Evolutionary conservation across 208 protist species (phyloP).

Genomic region (Tritrichomonas foetus): DNA sequence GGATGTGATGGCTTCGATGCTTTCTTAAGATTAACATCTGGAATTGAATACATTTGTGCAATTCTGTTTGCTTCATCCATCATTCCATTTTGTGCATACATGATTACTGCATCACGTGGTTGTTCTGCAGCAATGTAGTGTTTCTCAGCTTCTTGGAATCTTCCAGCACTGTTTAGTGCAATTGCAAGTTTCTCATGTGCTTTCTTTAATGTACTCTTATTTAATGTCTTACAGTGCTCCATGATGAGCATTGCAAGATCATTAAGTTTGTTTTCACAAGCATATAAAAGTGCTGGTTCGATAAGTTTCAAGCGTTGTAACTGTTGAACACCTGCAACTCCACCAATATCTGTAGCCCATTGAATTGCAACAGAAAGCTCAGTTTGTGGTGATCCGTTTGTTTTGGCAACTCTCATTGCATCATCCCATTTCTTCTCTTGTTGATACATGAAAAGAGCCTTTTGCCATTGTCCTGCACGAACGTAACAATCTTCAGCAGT

Average conservation of each 20-base stretch:
- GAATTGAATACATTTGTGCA: background rate
- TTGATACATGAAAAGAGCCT: slow-evolving; percentile 13
- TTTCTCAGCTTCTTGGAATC: background rate
- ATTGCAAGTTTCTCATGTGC: background rate
- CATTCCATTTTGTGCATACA: slow-evolving; percentile 20
- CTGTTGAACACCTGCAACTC: background rate
- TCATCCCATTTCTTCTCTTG: slow-evolving; percentile 33
- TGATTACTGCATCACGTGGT: background rate
- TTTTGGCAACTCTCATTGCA: background rate
- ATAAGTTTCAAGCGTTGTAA: background rate
- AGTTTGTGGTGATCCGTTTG: background rate
- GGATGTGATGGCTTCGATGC: background rate
- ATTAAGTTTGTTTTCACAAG: background rate
- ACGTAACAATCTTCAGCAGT: background rate
- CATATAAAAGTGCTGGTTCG: background rate
- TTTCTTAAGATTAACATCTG: background rate
- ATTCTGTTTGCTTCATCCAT: background rate
- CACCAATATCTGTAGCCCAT: background rate
- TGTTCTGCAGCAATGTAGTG: background rate
- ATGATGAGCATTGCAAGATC: background rate
- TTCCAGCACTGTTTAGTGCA: background rate
- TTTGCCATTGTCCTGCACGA: background rate
- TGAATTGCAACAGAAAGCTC: background rate
- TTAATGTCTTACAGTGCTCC: background rate
- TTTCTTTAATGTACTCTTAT: background rate